Evolutionary conservation across 2,329 filamentous ascomycete genomes (phyloP).

Genomic region (Nemania abortiva): DNA sequence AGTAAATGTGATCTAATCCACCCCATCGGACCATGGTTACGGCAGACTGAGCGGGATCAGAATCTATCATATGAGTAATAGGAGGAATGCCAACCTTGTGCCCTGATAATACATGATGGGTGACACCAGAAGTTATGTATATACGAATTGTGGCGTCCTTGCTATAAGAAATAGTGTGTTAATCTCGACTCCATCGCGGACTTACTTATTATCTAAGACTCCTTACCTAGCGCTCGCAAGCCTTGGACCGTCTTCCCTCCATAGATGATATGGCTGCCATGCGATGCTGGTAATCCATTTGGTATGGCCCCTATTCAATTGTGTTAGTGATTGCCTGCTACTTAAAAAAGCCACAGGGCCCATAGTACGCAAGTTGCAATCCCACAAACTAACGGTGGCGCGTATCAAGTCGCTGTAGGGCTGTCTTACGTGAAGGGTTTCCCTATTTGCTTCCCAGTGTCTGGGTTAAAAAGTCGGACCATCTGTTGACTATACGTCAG

Average conservation of each 20-base stretch:
- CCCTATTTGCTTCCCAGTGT: constrained; percentile 80
- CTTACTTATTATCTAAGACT: not conserved
- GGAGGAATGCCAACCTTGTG: constrained; percentile 66
- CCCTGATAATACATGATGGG: constrained; percentile 85
- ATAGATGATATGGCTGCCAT: constrained; percentile 94
- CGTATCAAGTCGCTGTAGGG: not conserved
- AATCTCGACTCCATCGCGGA: not conserved
- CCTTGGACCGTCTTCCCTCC: constrained; percentile 78
- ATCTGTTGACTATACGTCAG: constrained; percentile 56
- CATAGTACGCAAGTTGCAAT: not conserved
- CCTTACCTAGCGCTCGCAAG: constrained; percentile 74
- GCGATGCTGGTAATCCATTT: constrained; percentile 90
- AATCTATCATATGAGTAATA: not conserved
- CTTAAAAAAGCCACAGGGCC: not conserved
- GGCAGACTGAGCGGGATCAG: constrained; percentile 66
- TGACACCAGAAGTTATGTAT: constrained; percentile 83
- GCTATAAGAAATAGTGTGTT: constrained; percentile 60
- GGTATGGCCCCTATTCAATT: constrained; percentile 71
- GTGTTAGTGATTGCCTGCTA: constrained; percentile 12
- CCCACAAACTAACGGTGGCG: not conserved
- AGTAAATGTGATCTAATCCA: constrained; percentile 86
- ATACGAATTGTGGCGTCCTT: constrained; percentile 91
- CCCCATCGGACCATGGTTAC: constrained; percentile 96
- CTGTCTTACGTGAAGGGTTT: constrained; percentile 69
- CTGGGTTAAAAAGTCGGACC: constrained; percentile 89